Percentiles rank a stretch among this genome's conserved stretches.
Evolutionary conservation across 805 yeast genomes (phyloP).

Genomic region (Kodamaea neixiangensis): DNA sequence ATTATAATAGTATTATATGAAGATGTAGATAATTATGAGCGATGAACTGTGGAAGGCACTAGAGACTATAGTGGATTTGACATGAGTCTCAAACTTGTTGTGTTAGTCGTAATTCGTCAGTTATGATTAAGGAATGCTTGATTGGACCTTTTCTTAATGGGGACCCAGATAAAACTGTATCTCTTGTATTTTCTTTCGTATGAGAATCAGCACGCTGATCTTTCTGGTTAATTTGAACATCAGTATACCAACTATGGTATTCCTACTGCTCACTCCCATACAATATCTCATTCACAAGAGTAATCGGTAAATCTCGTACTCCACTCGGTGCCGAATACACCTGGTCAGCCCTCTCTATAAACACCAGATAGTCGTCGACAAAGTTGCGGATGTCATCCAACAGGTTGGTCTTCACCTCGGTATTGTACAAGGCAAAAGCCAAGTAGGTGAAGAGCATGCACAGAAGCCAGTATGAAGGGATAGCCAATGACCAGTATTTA

Average conservation of each 20-base stretch:
- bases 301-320: conserved; percentile 81
- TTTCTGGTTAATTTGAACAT: too few species aligned
- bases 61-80: background rate
- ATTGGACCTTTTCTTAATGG: too few species aligned
- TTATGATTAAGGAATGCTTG: too few species aligned
- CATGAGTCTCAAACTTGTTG: too few species aligned
- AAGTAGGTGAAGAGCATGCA: conserved; percentile 72
- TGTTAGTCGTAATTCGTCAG: too few species aligned
- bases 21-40: background rate
- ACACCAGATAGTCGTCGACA: conserved; percentile 62
- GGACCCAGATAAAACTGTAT: too few species aligned
- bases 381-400: conserved; percentile 63
- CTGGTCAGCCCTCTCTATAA: conserved; percentile 14
- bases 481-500: conserved; percentile 85
- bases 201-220: too few species aligned
- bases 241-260: too few species aligned
- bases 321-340: conserved; percentile 71
- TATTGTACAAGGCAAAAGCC: conserved; percentile 69
- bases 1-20: background rate
- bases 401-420: conserved; percentile 67
- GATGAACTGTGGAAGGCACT: too few species aligned
- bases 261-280: too few species aligned
- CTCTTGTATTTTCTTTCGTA: too few species aligned
- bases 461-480: conserved; percentile 72
- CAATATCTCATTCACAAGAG: conserved; percentile 64